Evolutionary conservation across 2,329 filamentous ascomycete species (phyloP), one percentile per base, ranked within the genome.

Genomic region (Diaporthe destruens): DNA sequence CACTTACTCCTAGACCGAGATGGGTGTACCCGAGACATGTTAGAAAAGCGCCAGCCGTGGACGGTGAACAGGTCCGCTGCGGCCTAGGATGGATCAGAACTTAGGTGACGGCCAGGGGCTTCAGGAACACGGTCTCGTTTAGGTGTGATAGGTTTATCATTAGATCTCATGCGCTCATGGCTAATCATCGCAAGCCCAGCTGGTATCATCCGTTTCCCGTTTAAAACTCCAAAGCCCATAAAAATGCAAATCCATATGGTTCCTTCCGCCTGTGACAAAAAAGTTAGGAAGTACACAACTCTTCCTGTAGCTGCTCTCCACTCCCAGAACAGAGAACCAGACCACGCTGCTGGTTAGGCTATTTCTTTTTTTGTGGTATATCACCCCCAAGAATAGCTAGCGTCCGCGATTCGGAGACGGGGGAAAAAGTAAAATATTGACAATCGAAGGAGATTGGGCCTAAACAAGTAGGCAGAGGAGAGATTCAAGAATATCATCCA

Each of bases 151-250:
- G 18, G 5, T 39, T 36, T 25, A 70, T 61, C 55, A 70, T 61
- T 57, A 61, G 32, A 53, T 53, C 55, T 34, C 67, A 59, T 69
- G 47, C 56, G 67, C 67, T 70, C 67, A n/a, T 70, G 5, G 44
- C 55, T 42, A 49, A 42, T 61, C 44, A 59, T 65, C 47, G 42
- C 47, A 61, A 70, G 55, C 39, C 55, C 67, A 61, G 55, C 55
- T 70, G 67, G 67, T 70, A 70, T 70, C 67, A 70, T 70, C 55
- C 61, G 7, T 51, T 51, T 65, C 44, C 44, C 67, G 49, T 34
- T 14, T 20, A 39, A 69, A 69, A 70, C 67, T 61, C 67, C 67
- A 12, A 39, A 53, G 18, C n/a, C 9, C 32, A 32, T 11, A 32
- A 49, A n/a, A 20, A 42, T 53, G 61, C 55, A 51, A 57, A 39